These are phyloP conservation scores for Lachnellula hyalina DNA, from an alignment of 2,329 filamentous ascomycete species.

Conservation along the genomic window DNA sequence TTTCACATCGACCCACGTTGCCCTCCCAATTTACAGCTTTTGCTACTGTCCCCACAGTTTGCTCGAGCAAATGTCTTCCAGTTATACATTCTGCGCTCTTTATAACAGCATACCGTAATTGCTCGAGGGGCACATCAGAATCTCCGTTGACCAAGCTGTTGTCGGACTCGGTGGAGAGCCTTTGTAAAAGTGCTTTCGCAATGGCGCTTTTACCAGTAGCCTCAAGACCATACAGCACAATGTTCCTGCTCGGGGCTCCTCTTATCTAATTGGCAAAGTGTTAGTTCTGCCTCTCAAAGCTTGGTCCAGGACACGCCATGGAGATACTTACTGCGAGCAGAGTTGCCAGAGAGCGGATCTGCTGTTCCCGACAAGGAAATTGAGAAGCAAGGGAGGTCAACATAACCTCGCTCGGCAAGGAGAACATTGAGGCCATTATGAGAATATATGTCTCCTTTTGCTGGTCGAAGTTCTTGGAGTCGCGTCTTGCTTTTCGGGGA, in stretches of 20 bases:
- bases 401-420: constrained; percentile 47
- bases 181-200: constrained; percentile 54
- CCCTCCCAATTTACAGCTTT: constrained; percentile 45
- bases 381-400: constrained; percentile 40
- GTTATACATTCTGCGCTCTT: constrained; percentile 74
- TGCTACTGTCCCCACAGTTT: constrained; percentile 55
- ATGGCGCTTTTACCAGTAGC: constrained; percentile 82
- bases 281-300: neutral
- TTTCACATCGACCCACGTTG: constrained; percentile 66
- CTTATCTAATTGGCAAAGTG: constrained; percentile 3
- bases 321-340: constrained; percentile 37
- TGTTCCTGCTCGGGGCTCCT: constrained; percentile 37
- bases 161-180: constrained; percentile 35
- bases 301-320: neutral
- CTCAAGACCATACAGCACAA: constrained; percentile 79
- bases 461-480: neutral
- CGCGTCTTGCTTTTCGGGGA: constrained; percentile 5
- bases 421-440: constrained; percentile 40
- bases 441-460: neutral
- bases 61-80: constrained; percentile 70
- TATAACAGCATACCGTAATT: constrained; percentile 54
- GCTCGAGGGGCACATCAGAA: constrained; percentile 43
- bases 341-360: constrained; percentile 53
- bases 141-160: constrained; percentile 53
- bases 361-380: constrained; percentile 54